Conservation (phyloP, 106 monocot species). For the Platanthera guangdongensis region DNA sequence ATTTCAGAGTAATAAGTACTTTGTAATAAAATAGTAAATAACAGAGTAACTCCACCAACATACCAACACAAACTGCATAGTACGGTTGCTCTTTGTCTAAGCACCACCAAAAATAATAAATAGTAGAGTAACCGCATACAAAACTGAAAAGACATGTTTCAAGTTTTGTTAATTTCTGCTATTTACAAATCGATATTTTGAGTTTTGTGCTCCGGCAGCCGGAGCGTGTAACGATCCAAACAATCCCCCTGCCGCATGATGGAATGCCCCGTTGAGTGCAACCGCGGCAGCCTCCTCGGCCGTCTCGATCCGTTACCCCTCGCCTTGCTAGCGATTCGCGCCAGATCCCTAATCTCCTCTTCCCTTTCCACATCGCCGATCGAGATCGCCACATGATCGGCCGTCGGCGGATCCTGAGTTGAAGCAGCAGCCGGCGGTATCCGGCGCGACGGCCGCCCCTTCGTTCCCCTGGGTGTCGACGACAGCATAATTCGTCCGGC, state of each 20-base stretch:
- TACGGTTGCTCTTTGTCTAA: too few relatives aligned
- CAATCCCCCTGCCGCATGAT: conserved; percentile 32
- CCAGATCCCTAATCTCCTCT: conserved; percentile 23
- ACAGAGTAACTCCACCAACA: too few relatives aligned
- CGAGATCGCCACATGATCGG: conserved; percentile 25
- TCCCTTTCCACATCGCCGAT: conserved; percentile 15
- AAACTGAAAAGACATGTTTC: too few relatives aligned
- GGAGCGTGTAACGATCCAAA: conserved; percentile 65
- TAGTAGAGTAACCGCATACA: too few relatives aligned
- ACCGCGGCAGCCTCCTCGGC: conserved; percentile 31
- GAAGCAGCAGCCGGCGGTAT: not conserved
- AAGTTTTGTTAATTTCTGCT: too few relatives aligned
- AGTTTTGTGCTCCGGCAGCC: conserved; percentile 67
- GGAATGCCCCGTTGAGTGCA: conserved; percentile 66
- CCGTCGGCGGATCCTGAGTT: not conserved
- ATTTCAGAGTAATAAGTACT: too few relatives aligned
- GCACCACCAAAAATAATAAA: too few relatives aligned
- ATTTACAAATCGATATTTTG: too few relatives aligned
- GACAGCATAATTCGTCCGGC: conserved; percentile 49
- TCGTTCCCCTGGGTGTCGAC: not conserved
- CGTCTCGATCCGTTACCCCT: conserved; percentile 24
- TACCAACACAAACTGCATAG: too few relatives aligned
- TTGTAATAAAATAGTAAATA: too few relatives aligned
- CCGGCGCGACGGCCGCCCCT: not conserved
- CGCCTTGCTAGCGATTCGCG: conserved; percentile 18